A percentile compares a stretch with the other conserved stretches of the same genome.
These are phyloP conservation scores for Styphnolobium japonicum DNA, from an alignment of 306 rosid species.

Conservation along the genomic window DNA sequence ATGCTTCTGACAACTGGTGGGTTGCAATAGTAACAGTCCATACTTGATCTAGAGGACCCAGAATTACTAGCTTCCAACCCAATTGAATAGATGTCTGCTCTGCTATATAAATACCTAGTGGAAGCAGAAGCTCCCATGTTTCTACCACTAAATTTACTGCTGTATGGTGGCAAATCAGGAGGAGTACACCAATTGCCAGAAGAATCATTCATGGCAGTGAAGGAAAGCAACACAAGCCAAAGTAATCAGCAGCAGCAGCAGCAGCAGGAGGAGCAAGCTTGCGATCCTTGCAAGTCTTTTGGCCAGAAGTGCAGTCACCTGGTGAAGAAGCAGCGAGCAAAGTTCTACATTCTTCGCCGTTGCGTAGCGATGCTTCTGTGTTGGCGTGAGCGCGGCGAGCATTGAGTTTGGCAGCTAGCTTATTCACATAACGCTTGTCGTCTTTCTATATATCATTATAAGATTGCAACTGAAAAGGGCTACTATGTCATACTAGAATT, in stretches of 20 bases:
- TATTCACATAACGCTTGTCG: background rate
- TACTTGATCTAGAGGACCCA: constrained; percentile 36
- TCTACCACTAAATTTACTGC: constrained; percentile 19
- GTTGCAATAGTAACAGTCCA: constrained; percentile 39
- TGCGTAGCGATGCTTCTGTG: constrained; percentile 83
- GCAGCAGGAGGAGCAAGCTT: constrained; percentile 23
- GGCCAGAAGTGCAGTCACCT: constrained; percentile 64
- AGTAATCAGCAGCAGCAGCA: constrained; percentile 15
- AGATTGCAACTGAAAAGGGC: constrained; percentile 13
- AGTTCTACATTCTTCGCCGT: constrained; percentile 86
- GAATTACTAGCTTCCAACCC: constrained; percentile 18
- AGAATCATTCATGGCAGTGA: constrained; percentile 46
- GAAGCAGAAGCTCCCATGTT: constrained; percentile 17
- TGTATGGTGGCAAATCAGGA: constrained; percentile 25
- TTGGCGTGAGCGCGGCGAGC: constrained; percentile 65
- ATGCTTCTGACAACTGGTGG: constrained; percentile 43
- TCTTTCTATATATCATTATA: background rate
- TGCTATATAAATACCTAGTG: constrained; percentile 4
- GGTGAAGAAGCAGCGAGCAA: constrained; percentile 83
- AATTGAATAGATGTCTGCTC: background rate
- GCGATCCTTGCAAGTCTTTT: constrained; percentile 62
- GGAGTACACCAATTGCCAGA: background rate
- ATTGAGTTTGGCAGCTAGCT: constrained; percentile 20
- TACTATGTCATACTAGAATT: constrained; percentile 6
- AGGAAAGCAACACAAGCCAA: constrained; percentile 41